Evolutionary conservation across 2,329 filamentous ascomycete genomes (phyloP).

Genomic region (Cytospora schulzeri): DNA sequence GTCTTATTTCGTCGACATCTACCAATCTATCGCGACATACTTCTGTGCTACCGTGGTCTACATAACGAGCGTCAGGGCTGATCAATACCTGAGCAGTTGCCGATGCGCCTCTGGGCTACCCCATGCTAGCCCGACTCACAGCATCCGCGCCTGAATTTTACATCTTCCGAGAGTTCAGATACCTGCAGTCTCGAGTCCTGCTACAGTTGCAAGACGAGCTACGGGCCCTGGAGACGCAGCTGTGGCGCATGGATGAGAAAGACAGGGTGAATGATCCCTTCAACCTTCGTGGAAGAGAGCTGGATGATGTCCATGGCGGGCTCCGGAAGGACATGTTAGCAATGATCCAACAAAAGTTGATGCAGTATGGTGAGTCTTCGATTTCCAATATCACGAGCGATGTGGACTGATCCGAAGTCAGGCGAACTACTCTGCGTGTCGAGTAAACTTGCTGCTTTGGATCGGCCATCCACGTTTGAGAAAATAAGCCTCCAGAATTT

Average conservation of each 20-base stretch:
- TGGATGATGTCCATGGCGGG: not conserved
- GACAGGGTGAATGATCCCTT: not conserved
- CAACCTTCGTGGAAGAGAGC: not conserved
- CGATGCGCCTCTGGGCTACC: not conserved
- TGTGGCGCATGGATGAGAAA: constrained; percentile 7
- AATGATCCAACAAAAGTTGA: not conserved
- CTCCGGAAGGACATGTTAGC: not conserved
- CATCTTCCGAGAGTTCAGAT: constrained; percentile 8
- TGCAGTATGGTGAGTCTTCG: not conserved
- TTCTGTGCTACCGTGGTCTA: not conserved
- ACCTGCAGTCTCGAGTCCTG: constrained; percentile 4
- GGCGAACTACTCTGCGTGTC: constrained; percentile 11
- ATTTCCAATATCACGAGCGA: rapidly evolving
- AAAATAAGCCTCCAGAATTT: not conserved
- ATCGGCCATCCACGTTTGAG: not conserved
- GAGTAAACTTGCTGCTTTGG: not conserved
- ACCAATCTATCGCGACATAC: too few species aligned
- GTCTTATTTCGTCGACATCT: too few species aligned
- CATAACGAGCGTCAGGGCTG: not conserved
- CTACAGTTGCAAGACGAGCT: constrained; percentile 7
- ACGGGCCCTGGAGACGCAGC: not conserved
- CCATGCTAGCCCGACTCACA: constrained; percentile 3
- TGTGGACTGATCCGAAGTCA: not conserved
- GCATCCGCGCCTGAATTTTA: not conserved
- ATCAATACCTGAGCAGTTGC: not conserved